Conservation (phyloP, 306 rosid genomes). For the Echinosophora koreensis region DNA sequence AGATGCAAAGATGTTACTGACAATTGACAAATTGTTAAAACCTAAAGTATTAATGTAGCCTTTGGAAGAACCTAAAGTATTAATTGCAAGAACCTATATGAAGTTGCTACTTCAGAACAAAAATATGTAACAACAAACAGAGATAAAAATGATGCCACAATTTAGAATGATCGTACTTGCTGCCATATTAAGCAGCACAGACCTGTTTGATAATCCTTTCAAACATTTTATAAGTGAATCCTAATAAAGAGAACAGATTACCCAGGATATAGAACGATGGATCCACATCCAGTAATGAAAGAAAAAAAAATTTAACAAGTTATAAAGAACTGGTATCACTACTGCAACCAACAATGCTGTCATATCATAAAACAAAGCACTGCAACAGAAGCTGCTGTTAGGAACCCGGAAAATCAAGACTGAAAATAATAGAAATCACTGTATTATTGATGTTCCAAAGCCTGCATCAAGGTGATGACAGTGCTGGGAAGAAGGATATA, state of each 20-base stretch:
- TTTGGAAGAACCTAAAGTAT: neutral
- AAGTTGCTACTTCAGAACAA: neutral
- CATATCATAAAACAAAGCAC: neutral
- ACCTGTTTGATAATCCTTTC: conserved; percentile 3
- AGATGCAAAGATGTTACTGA: conserved; percentile 21
- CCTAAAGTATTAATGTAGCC: conserved; percentile 14
- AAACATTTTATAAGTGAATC: neutral
- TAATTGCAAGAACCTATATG: neutral
- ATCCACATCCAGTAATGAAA: neutral
- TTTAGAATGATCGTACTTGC: neutral
- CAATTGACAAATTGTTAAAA: conserved; percentile 28
- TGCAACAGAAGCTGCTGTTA: conserved; percentile 4
- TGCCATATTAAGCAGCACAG: conserved; percentile 2
- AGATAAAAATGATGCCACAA: neutral
- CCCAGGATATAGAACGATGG: neutral
- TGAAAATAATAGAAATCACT: too few species aligned
- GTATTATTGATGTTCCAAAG: too few species aligned
- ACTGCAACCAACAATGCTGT: neutral
- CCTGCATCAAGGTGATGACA: too few species aligned
- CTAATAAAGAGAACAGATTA: neutral
- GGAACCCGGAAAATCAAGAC: too few species aligned
- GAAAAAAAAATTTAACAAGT: conserved; percentile 5
- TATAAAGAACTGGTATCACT: neutral
- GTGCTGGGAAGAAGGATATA: too few species aligned
- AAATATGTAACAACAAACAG: conserved; percentile 1